Evolutionary conservation across 2,329 filamentous ascomycete species (phyloP), one percentile per base, ranked within the genome.

Genomic region (Fusarium succisae): DNA sequence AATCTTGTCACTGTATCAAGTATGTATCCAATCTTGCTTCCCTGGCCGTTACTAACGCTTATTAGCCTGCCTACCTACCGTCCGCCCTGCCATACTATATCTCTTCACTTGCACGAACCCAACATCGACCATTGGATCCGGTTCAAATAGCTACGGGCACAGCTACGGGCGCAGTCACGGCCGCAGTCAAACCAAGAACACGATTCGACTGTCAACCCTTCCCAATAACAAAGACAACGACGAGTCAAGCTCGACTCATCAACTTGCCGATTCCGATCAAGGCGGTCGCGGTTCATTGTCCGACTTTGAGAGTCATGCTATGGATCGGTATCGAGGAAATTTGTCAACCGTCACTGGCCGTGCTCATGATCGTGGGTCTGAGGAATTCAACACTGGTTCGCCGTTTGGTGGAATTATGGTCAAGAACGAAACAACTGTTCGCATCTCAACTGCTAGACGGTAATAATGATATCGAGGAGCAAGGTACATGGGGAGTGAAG

Each of bases 1-100:
- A 79, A 78, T 9, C 63, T 78, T 1, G 76, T 79, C 4, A 78
- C 76, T 1, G 66, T 78, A 2, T 79, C 77, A 3, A 58, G 77
- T 78, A 60, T 3, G 72, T 59, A 43, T 22, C 1, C 7, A 6
- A 4, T 3, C 4, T 3, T 1, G 14, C 6, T 32, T 15, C 37
- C 2, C 9, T 15, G 7, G 3, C 2, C 3, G 2, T 10, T 20
- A 0, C 53, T 48, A 35, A 63, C 26, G 1, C 3, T 2, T 1
- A 11, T 1, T 2, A 77, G 77, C 77, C 6, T 78, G 77, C 8
- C 66, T 78, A 0, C 77, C 77, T 0, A 78, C 72, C 0, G 53
- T 78, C 11, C 72, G 77, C 9, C 77, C 77, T 3, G 74, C 77
- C 1, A 67, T 65, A 1, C 18, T 75, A 3, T 78, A 74, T 26